Conservation (phyloP, 495 filamentous ascomycete genomes). For the Pseudoneurospora amorphoporcata region DNA sequence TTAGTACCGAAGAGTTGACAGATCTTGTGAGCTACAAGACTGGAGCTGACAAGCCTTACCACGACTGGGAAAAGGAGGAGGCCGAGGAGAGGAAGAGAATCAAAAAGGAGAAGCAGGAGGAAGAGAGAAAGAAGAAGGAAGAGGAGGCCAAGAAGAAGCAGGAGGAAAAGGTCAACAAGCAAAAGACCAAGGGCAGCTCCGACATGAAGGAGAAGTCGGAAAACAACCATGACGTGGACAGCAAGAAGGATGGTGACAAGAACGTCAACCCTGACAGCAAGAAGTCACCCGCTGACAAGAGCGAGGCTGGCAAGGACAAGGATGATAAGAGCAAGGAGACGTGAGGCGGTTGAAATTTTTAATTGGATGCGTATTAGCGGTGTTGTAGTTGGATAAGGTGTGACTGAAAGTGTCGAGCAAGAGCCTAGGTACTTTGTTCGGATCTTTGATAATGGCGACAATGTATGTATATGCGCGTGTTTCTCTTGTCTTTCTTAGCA, state of each 20-base stretch:
- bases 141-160: conserved; percentile 18
- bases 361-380: not conserved
- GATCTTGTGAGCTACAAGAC: conserved; percentile 41
- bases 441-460: not conserved
- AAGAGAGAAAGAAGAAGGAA: conserved; percentile 24
- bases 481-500: not conserved
- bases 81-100: conserved; percentile 22
- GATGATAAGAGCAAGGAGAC: conserved; percentile 5
- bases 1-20: conserved; percentile 54
- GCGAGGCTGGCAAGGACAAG: conserved; percentile 1
- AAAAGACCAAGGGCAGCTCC: conserved; percentile 9
- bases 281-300: not conserved
- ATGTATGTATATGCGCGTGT: not conserved
- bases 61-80: conserved; percentile 28
- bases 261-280: not conserved
- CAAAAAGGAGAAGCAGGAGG: conserved; percentile 23
- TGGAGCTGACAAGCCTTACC: conserved; percentile 37
- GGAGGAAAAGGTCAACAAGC: conserved; percentile 14
- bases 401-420: not conserved
- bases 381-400: not conserved
- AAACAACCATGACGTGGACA: conserved; percentile 3
- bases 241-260: conserved; percentile 7
- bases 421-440: not conserved
- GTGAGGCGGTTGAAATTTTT: not conserved
- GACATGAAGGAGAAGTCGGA: conserved; percentile 7